Conservation (phyloP, 2,329 filamentous ascomycete genomes). For the Phyllosticta citrichinensis region DNA sequence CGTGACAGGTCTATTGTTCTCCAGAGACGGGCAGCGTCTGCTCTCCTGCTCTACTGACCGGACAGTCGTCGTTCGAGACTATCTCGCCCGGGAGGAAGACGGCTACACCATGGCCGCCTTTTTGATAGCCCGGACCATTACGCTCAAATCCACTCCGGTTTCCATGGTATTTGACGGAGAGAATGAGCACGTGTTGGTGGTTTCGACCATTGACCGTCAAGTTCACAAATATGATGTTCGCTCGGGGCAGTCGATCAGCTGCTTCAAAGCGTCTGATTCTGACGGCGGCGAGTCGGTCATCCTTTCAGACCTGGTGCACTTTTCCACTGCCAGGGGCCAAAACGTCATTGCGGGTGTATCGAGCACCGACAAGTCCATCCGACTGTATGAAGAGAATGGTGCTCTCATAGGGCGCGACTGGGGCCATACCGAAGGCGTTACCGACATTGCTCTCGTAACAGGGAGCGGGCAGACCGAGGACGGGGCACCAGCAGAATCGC, state of each 20-base stretch:
- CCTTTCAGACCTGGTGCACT: slow-evolving; percentile 63
- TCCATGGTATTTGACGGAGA: slow-evolving; percentile 68
- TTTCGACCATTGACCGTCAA: slow-evolving; percentile 54
- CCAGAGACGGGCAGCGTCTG: slow-evolving; percentile 58
- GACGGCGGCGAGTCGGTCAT: slow-evolving; percentile 73
- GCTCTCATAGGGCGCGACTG: slow-evolving; percentile 77
- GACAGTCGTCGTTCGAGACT: slow-evolving; percentile 72
- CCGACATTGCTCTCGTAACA: slow-evolving; percentile 56
- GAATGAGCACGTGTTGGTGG: slow-evolving; percentile 43
- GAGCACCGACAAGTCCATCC: slow-evolving; percentile 89
- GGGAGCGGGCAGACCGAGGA: slow-evolving; percentile 29
- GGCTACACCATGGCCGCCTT: slow-evolving; percentile 58
- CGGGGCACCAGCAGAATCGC: slow-evolving; percentile 32
- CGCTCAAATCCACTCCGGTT: slow-evolving; percentile 74
- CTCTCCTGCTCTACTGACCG: slow-evolving; percentile 85
- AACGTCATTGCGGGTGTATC: slow-evolving; percentile 77
- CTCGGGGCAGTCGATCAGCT: slow-evolving; percentile 58
- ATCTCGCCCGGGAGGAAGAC: slow-evolving; percentile 58
- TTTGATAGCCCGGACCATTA: slow-evolving; percentile 64
- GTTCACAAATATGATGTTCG: slow-evolving; percentile 51
- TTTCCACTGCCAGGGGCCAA: slow-evolving; percentile 46
- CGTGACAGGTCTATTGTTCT: slow-evolving; percentile 68
- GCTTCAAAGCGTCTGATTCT: slow-evolving; percentile 76
- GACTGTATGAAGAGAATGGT: slow-evolving; percentile 77
- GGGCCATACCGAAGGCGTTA: slow-evolving; percentile 91